A percentile compares a stretch with the other conserved stretches of the same genome.
Evolutionary conservation across 2,329 filamentous ascomycete species (phyloP).

Genomic region (Monosporascus sp.): DNA sequence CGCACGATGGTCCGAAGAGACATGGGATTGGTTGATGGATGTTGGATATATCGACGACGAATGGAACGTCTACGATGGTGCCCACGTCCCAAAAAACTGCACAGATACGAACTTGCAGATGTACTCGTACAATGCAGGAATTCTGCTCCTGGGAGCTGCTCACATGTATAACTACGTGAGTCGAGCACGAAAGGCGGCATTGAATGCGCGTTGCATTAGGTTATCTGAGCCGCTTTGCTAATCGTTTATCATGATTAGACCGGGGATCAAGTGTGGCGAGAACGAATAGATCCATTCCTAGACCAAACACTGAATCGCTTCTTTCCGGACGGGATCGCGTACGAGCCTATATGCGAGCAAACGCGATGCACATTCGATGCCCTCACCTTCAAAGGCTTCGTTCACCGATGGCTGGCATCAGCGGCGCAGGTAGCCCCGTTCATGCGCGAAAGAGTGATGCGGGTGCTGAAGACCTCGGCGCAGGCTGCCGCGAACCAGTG

Average conservation of each 20-base stretch:
- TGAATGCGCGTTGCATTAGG: no score
- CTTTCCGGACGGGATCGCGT: constrained; percentile 41
- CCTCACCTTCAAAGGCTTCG: constrained; percentile 52
- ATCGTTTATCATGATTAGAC: constrained; percentile 1
- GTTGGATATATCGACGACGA: constrained; percentile 39
- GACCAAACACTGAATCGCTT: constrained; percentile 42
- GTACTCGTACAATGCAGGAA: constrained; percentile 47
- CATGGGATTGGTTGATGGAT: constrained; percentile 47
- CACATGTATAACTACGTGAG: constrained; percentile 37
- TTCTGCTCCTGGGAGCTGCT: constrained; percentile 37
- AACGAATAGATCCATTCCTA: constrained; percentile 43
- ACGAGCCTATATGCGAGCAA: constrained; percentile 48
- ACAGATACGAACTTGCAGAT: constrained; percentile 40
- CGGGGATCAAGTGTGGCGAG: constrained; percentile 36
- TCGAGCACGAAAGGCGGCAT: background rate
- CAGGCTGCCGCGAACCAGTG: constrained; percentile 32
- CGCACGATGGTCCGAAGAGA: constrained; percentile 50
- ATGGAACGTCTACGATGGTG: constrained; percentile 44
- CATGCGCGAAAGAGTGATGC: constrained; percentile 28
- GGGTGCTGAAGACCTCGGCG: constrained; percentile 30
- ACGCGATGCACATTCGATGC: constrained; percentile 49
- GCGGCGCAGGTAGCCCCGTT: constrained; percentile 32
- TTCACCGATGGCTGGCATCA: constrained; percentile 44
- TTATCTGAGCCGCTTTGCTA: background rate
- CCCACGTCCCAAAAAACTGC: constrained; percentile 35